Conservation (phyloP, 768 basidiomycete genomes). For the Naganishia vaughanmartiniae region DNA sequence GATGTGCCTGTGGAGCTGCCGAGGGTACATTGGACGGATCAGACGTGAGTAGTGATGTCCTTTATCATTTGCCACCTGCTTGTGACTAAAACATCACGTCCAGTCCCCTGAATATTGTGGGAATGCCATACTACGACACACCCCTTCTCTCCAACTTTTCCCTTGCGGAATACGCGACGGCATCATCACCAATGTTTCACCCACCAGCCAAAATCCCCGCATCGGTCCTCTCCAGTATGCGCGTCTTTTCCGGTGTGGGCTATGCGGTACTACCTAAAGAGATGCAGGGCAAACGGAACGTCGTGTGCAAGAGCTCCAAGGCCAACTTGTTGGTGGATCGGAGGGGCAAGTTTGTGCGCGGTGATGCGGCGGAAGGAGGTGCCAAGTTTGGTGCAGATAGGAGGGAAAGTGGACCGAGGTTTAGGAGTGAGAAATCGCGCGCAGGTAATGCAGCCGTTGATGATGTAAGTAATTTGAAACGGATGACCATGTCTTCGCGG, state of each 20-base stretch:
- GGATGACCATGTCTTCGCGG: too few relatives aligned
- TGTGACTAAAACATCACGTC: neutral
- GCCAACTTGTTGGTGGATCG: constrained; percentile 19
- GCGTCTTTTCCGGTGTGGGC: constrained; percentile 80
- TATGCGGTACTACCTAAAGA: constrained; percentile 87
- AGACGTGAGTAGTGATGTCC: constrained; percentile 61
- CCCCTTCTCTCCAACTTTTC: constrained; percentile 67
- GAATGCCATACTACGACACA: constrained; percentile 76
- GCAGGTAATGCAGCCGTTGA: constrained; percentile 34
- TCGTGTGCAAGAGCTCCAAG: constrained; percentile 57
- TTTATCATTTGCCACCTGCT: neutral
- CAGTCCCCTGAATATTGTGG: constrained; percentile 83
- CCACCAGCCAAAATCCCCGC: constrained; percentile 75
- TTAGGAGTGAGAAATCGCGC: constrained; percentile 73
- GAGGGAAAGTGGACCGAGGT: constrained; percentile 56
- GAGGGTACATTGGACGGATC: constrained; percentile 74
- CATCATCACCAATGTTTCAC: constrained; percentile 59
- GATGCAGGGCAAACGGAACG: constrained; percentile 76
- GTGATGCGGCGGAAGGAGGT: neutral
- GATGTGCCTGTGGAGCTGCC: constrained; percentile 68
- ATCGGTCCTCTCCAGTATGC: constrained; percentile 72
- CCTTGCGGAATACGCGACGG: constrained; percentile 46
- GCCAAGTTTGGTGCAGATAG: constrained; percentile 28
- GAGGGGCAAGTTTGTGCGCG: constrained; percentile 19
- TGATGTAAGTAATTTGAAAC: constrained; percentile 33